phyloP scores from a whole-genome alignment of 352 stramenopile species.

The Phytopythium helicoides region DNA sequence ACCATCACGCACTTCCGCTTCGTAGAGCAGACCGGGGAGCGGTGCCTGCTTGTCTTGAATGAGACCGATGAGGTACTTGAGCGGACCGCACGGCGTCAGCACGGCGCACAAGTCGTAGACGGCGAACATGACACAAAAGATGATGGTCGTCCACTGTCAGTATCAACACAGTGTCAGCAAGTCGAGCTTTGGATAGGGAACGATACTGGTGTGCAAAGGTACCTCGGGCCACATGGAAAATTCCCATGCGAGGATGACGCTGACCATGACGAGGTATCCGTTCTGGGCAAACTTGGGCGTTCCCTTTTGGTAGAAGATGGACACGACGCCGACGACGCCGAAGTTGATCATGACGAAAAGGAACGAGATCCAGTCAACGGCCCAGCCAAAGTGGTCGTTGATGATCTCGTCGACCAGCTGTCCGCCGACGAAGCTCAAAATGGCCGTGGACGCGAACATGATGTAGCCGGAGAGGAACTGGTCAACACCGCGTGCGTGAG shows the following conservation, averaged over 20 bases:
- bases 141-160: conserved; percentile 86
- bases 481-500: conserved; percentile 6
- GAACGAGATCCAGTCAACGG: conserved; percentile 75
- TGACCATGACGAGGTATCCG: conserved; percentile 93
- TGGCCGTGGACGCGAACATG: conserved; percentile 85
- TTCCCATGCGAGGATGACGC: conserved; percentile 97
- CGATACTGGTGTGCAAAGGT: conserved; percentile 26
- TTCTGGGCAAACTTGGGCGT: conserved; percentile 89
- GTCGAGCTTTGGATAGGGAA: not conserved
- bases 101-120: conserved; percentile 98
- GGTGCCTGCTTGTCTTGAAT: conserved; percentile 91
- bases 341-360: conserved; percentile 92
- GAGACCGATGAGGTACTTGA: conserved; percentile 91
- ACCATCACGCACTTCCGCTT: conserved; percentile 87
- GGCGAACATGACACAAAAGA: conserved; percentile 94
- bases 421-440: conserved; percentile 85
- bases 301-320: conserved; percentile 90
- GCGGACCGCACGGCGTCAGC: conserved; percentile 95
- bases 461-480: conserved; percentile 84
- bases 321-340: conserved; percentile 83
- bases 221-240: conserved; percentile 96
- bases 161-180: not conserved
- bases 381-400: conserved; percentile 68
- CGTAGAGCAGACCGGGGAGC: conserved; percentile 95
- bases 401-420: conserved; percentile 83